These are phyloP conservation scores for Pestalotiopsis sp. DNA, from an alignment of 2,329 filamentous ascomycete species.

Conservation along the genomic window DNA sequence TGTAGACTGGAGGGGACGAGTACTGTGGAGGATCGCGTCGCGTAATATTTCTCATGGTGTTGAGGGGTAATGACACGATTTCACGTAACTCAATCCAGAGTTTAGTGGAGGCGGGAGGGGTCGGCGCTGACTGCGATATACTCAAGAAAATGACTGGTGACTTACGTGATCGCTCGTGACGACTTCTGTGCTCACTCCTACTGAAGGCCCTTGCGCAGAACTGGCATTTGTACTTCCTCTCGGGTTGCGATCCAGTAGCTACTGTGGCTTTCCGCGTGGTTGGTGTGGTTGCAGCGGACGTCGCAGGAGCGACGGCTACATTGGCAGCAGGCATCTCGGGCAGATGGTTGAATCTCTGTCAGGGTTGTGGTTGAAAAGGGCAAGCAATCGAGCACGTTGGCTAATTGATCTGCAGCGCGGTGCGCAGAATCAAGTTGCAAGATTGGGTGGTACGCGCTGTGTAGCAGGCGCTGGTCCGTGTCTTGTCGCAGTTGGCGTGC, in stretches of 20 bases:
- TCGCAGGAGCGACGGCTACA: conserved; percentile 65
- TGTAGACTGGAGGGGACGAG: background rate
- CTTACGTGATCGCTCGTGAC: conserved; percentile 98
- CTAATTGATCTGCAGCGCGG: background rate
- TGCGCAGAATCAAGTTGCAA: background rate
- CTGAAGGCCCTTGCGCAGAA: conserved; percentile 98
- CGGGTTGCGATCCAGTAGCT: conserved; percentile 58
- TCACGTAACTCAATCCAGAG: conserved; percentile 5
- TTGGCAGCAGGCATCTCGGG: conserved; percentile 71
- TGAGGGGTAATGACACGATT: conserved; percentile 15
- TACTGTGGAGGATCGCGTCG: conserved; percentile 4
- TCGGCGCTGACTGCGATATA: conserved; percentile 7
- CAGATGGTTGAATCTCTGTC: conserved; percentile 26
- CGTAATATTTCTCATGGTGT: conserved; percentile 7
- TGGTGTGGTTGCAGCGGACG: conserved; percentile 66
- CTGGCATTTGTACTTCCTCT: conserved; percentile 99
- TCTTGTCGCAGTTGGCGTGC: conserved; percentile 27
- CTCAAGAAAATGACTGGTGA: conserved; percentile 34
- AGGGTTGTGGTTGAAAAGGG: background rate
- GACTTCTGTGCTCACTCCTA: conserved; percentile 92
- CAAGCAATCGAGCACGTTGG: background rate
- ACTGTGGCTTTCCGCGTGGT: conserved; percentile 75
- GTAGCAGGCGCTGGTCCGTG: background rate
- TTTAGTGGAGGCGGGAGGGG: conserved; percentile 25
- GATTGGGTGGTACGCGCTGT: background rate